Percentiles rank a stretch among this genome's conserved stretches.
These are phyloP conservation scores for Fraxinus angustifolia DNA, from an alignment of 305 asterid genomes.

Conservation along the genomic window DNA sequence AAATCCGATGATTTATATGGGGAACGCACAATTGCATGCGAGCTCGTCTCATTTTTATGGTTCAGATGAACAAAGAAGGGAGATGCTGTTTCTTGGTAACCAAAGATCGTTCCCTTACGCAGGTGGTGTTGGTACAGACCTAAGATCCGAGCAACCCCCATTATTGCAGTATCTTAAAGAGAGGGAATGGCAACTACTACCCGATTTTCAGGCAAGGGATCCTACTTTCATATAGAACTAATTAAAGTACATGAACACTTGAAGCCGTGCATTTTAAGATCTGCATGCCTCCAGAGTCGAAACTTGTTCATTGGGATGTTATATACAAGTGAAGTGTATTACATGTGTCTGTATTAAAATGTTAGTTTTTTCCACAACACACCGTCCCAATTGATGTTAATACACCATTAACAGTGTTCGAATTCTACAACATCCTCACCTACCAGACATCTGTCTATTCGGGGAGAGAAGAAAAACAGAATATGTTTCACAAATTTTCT, in stretches of 20 bases:
- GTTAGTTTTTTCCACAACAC: background rate
- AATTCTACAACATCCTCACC: background rate
- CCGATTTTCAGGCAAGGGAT: constrained; percentile 51
- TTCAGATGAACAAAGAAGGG: constrained; percentile 40
- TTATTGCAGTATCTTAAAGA: constrained; percentile 71
- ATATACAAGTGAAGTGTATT: background rate
- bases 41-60: constrained; percentile 39
- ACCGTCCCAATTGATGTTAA: background rate
- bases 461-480: background rate
- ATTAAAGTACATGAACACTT: background rate
- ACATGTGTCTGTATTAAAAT: background rate
- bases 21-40: constrained; percentile 39
- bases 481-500: background rate
- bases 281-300: background rate
- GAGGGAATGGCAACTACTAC: constrained; percentile 61
- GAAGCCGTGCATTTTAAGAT: background rate
- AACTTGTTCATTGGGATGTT: background rate
- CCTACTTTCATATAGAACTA: constrained; percentile 53
- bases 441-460: background rate
- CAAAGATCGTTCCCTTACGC: constrained; percentile 53
- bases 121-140: constrained; percentile 46
- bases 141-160: constrained; percentile 50
- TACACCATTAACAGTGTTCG: background rate
- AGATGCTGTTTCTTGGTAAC: constrained; percentile 38
- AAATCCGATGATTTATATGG: constrained; percentile 48